These are phyloP conservation scores for Chlamydomonas schloesseri DNA, from an alignment of 139 green algal genomes.

Conservation along the genomic window DNA sequence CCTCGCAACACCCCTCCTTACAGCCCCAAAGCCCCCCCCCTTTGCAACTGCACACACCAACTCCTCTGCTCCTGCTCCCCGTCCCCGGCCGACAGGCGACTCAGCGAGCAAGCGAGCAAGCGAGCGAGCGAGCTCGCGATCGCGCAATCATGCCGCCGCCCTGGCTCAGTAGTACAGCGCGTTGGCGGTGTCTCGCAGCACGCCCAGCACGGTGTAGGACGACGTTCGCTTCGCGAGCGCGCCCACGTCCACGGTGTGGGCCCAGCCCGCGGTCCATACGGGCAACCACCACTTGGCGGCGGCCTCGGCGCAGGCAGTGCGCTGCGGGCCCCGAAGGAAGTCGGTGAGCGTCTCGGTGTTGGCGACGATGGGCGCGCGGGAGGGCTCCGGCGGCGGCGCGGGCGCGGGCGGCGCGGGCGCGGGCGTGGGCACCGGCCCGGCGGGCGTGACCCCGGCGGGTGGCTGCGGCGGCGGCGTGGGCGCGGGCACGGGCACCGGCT, in stretches of 20 bases:
- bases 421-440: neutral
- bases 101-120: too few relatives aligned
- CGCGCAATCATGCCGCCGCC: too few relatives aligned
- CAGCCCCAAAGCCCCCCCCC: too few relatives aligned
- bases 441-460: neutral
- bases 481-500: neutral
- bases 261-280: conserved; percentile 1
- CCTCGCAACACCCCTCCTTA: too few relatives aligned
- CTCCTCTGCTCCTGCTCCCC: too few relatives aligned
- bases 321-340: conserved; percentile 19
- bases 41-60: too few relatives aligned
- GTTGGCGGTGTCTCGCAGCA: neutral
- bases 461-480: neutral
- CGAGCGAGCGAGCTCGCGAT: too few relatives aligned
- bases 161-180: neutral
- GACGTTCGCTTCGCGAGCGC: neutral
- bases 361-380: conserved; percentile 7
- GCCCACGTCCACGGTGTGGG: conserved; percentile 8
- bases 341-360: conserved; percentile 34
- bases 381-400: neutral
- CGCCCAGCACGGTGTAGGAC: conserved; percentile 1
- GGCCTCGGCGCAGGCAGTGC: conserved; percentile 4
- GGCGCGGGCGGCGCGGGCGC: neutral
- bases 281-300: conserved; percentile 6
- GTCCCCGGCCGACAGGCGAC: too few relatives aligned